Percentiles rank a stretch among this genome's conserved stretches.
phyloP scores from a whole-genome alignment of 202 grass and related monocot species.

The Bolboschoenoplectus hybrid region DNA sequence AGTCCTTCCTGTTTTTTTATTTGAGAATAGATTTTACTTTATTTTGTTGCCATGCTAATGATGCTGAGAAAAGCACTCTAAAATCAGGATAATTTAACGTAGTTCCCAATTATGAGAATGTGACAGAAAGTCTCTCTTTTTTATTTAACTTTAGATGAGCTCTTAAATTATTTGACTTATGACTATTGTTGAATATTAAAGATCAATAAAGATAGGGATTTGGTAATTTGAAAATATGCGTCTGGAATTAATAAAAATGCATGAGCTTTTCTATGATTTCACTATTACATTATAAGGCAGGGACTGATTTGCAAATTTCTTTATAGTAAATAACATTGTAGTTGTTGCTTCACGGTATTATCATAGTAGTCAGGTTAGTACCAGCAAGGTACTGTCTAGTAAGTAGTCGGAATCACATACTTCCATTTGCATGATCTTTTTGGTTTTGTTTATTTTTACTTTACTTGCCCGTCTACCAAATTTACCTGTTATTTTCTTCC shows the following conservation, averaged over 20 bases:
- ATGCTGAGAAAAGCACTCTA: not conserved
- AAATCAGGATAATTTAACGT: not conserved
- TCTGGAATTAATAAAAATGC: not conserved
- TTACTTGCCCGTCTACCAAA: conserved; percentile 12
- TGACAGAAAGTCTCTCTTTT: not conserved
- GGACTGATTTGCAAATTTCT: not conserved
- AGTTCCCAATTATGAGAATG: conserved; percentile 1
- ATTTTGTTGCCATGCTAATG: not conserved
- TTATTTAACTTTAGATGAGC: not conserved
- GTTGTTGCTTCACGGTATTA: not conserved
- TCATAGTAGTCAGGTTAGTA: not conserved
- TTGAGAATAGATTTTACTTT: conserved; percentile 4
- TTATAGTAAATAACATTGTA: not conserved
- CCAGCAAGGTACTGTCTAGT: not conserved
- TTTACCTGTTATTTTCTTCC: conserved; percentile 21
- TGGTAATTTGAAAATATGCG: not conserved
- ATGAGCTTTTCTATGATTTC: not conserved
- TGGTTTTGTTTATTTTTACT: not conserved
- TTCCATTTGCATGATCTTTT: not conserved
- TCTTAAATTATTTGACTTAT: conserved; percentile 1
- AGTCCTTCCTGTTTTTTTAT: conserved; percentile 4
- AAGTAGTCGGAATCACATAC: not conserved
- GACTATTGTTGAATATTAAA: conserved; percentile 1
- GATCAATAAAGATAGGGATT: not conserved
- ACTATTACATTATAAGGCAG: not conserved